phyloP scores from a whole-genome alignment of 208 protist species.

The Entamoeba histolytica region DNA sequence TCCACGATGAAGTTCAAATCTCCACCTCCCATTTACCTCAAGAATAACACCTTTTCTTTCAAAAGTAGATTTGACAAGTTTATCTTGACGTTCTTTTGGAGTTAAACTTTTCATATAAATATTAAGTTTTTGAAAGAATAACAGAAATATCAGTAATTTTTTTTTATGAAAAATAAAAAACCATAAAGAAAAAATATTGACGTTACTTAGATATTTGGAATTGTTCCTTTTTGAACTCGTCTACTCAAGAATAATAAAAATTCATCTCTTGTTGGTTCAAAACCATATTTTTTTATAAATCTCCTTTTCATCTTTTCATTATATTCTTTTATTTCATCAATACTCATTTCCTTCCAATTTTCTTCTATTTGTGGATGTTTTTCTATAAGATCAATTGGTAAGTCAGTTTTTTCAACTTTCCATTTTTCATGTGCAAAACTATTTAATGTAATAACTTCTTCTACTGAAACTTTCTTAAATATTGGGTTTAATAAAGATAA shows the following conservation, averaged over 20 bases:
- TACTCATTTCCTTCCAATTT: neutral
- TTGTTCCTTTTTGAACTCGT: neutral
- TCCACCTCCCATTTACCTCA: neutral
- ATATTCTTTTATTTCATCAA: neutral
- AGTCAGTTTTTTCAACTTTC: neutral
- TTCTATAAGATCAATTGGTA: neutral
- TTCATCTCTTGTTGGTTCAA: neutral
- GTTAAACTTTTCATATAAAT: too few species aligned
- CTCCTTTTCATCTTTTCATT: neutral
- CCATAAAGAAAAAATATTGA: too few species aligned
- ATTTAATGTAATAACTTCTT: neutral
- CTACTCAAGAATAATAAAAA: neutral
- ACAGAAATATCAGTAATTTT: too few species aligned
- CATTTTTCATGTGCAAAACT: neutral
- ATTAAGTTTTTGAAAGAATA: too few species aligned
- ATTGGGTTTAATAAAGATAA: neutral
- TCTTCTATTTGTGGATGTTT: neutral
- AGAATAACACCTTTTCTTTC: neutral
- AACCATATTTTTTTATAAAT: neutral
- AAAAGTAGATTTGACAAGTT: too few species aligned
- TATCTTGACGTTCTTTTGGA: too few species aligned
- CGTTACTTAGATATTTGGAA: neutral
- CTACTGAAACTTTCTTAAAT: neutral
- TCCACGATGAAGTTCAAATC: neutral
- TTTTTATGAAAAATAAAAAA: too few species aligned